phyloP scores from a whole-genome alignment of 2,329 filamentous ascomycete species.

The Penicillium janthinellum region DNA sequence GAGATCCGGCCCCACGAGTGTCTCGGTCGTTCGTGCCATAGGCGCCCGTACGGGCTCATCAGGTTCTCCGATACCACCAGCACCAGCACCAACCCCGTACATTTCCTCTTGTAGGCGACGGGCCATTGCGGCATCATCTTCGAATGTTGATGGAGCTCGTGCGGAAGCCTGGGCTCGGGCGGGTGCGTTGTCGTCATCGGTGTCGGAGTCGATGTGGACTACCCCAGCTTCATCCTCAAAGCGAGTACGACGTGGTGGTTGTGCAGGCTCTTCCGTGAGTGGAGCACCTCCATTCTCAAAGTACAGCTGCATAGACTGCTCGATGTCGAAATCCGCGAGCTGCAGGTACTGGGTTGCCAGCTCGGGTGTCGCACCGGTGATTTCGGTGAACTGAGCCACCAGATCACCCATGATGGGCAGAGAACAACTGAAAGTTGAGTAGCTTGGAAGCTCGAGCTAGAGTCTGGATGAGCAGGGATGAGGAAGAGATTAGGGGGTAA shows the following conservation, averaged over 20 bases:
- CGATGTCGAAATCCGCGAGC: constrained; percentile 79
- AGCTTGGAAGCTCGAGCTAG: not conserved
- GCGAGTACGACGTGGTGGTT: constrained; percentile 35
- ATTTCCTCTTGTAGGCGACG: constrained; percentile 88
- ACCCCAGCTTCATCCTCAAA: constrained; percentile 61
- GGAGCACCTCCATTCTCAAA: constrained; percentile 78
- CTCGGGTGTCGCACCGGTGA: constrained; percentile 74
- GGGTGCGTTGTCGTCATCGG: constrained; percentile 68
- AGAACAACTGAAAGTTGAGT: constrained; percentile 1
- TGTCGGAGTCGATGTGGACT: constrained; percentile 77
- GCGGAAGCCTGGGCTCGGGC: constrained; percentile 7
- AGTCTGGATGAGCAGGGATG: too few relatives aligned
- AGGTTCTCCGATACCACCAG: constrained; percentile 35
- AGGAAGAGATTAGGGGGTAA: constrained; percentile 1
- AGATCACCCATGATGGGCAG: constrained; percentile 62
- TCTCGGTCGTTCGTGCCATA: constrained; percentile 88
- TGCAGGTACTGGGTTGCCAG: constrained; percentile 81
- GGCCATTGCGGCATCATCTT: constrained; percentile 93
- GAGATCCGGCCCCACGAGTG: constrained; percentile 73
- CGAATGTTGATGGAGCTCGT: constrained; percentile 56
- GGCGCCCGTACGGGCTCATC: constrained; percentile 77
- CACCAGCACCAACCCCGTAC: constrained; percentile 58
- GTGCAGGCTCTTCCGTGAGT: constrained; percentile 52
- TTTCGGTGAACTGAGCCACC: constrained; percentile 74
- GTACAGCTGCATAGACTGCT: constrained; percentile 85